Conservation (phyloP, 2,329 filamentous ascomycete genomes). For the Elsinoe australis region DNA sequence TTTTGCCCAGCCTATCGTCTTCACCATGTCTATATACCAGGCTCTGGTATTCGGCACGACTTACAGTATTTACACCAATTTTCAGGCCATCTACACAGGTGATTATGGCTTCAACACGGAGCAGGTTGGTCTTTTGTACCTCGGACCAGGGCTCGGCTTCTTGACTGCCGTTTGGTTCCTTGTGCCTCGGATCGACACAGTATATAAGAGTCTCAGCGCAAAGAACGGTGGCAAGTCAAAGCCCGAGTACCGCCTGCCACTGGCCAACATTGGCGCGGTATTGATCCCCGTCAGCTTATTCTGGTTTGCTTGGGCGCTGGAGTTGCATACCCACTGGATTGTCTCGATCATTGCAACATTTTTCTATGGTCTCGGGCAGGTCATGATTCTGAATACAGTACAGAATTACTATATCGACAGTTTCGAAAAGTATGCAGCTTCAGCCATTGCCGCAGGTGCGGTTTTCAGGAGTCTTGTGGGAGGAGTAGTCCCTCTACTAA, state of each 20-base stretch:
- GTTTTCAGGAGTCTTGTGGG: slow-evolving; percentile 42
- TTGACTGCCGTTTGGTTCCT: slow-evolving; percentile 40
- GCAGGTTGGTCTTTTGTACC: slow-evolving; percentile 40
- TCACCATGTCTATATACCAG: slow-evolving; percentile 41
- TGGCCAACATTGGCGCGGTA: slow-evolving; percentile 40
- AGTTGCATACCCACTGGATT: slow-evolving; percentile 37
- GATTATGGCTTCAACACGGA: slow-evolving; percentile 41
- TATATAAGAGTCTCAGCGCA: slow-evolving; percentile 40
- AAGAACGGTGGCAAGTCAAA: slow-evolving; percentile 35
- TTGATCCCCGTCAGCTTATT: slow-evolving; percentile 39
- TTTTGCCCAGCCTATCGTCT: slow-evolving; percentile 40
- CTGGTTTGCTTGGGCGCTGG: slow-evolving; percentile 40
- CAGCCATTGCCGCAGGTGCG: slow-evolving; percentile 44
- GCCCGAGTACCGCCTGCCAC: slow-evolving; percentile 40
- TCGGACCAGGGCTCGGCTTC: slow-evolving; percentile 40
- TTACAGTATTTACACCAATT: slow-evolving; percentile 43
- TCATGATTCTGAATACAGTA: slow-evolving; percentile 46
- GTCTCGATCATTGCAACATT: slow-evolving; percentile 37
- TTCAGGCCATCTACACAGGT: slow-evolving; percentile 40
- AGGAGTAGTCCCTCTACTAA: slow-evolving; percentile 41
- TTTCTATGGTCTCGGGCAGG: slow-evolving; percentile 47
- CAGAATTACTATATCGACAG: slow-evolving; percentile 51
- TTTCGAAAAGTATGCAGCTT: slow-evolving; percentile 45
- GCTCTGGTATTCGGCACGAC: slow-evolving; percentile 43
- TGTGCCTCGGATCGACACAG: slow-evolving; percentile 40